Percentiles rank a stretch among this genome's conserved stretches.
Conservation (phyloP, 257 asterid genomes). For the Solanum stenotomum region DNA sequence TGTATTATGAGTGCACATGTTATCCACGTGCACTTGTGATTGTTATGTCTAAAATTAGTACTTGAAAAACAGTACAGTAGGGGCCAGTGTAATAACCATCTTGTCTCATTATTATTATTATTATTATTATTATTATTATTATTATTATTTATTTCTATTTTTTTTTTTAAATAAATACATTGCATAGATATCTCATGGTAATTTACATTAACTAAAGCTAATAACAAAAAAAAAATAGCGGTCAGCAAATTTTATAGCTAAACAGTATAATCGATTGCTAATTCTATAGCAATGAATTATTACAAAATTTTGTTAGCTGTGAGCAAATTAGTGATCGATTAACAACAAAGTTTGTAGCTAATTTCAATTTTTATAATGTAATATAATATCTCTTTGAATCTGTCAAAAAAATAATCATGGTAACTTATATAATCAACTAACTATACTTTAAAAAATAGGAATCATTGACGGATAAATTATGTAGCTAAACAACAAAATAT, state of each 20-base stretch:
- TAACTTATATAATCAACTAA: neutral
- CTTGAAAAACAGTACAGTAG: neutral
- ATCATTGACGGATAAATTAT: neutral
- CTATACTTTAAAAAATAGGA: neutral
- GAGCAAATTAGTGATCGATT: neutral
- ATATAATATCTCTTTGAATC: neutral
- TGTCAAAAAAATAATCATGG: neutral
- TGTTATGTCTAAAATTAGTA: neutral
- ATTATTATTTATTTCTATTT: neutral
- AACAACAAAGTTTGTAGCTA: neutral
- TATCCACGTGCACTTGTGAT: conserved; percentile 1
- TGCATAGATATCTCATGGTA: neutral
- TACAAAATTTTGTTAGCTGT: neutral
- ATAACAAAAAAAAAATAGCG: no score
- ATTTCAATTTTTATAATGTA: neutral
- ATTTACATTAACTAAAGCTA: no score
- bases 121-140: no score
- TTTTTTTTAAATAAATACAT: neutral
- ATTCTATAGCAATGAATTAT: neutral
- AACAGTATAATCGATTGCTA: neutral
- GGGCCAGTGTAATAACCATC: neutral
- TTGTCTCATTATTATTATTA: neutral
- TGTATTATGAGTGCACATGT: neutral
- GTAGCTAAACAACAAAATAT: neutral
- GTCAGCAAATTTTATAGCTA: neutral